Evolutionary conservation across 2,329 filamentous ascomycete genomes (phyloP).

Genomic region (Lasiodiplodia sp.): DNA sequence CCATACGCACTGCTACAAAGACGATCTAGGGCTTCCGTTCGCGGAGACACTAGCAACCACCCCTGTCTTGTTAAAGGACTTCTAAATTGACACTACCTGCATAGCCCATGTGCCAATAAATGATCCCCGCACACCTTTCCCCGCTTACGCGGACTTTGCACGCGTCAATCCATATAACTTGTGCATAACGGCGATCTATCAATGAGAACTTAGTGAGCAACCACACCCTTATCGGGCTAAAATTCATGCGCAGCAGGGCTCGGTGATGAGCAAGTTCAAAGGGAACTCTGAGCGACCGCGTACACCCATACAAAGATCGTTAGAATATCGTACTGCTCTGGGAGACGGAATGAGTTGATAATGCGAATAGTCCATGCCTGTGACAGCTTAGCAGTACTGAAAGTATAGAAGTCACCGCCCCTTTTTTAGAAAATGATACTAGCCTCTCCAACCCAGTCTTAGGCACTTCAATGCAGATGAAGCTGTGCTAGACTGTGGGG

Average conservation of each 20-base stretch:
- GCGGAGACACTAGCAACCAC: neutral
- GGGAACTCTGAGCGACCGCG: neutral
- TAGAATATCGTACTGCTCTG: neutral
- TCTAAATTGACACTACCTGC: neutral
- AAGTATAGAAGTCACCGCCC: too few relatives aligned
- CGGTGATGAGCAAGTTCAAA: neutral
- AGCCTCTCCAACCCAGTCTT: neutral
- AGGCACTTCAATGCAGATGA: neutral
- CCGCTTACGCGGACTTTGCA: neutral
- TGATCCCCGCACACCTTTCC: neutral
- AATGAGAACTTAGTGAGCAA: neutral
- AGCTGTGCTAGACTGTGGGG: neutral
- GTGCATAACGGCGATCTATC: neutral
- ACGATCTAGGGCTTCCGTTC: too few relatives aligned
- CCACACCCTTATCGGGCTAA: neutral
- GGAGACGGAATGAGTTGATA: neutral
- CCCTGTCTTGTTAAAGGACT: neutral
- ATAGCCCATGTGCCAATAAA: neutral
- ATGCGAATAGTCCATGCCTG: too few relatives aligned
- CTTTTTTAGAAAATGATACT: neutral
- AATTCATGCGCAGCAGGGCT: neutral
- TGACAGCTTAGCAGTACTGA: too few relatives aligned
- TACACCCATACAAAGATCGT: neutral
- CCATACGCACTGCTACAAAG: too few relatives aligned
- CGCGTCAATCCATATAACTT: neutral